phyloP scores from a whole-genome alignment of 1,284 basidiomycete genomes.

The Rhodotorula sp. region DNA sequence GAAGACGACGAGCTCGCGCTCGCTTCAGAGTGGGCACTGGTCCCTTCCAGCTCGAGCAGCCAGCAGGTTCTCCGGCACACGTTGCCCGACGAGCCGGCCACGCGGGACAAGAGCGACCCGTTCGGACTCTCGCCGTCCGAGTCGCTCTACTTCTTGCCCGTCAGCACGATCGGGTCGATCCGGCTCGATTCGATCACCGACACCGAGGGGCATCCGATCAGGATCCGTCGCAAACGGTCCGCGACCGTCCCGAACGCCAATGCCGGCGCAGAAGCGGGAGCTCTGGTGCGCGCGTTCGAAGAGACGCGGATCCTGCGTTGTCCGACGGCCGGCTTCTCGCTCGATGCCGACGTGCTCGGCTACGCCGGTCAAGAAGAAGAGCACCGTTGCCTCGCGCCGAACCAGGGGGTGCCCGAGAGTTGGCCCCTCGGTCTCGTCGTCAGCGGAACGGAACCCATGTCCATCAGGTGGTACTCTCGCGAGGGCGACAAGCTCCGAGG shows the following conservation, averaged over 20 bases:
- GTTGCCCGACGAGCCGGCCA: constrained; percentile 20
- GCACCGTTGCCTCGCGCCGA: constrained; percentile 25
- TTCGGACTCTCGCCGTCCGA: constrained; percentile 65
- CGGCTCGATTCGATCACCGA: constrained; percentile 72
- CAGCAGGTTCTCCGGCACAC: constrained; percentile 20
- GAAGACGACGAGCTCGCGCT: constrained; percentile 40
- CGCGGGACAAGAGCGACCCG: constrained; percentile 46
- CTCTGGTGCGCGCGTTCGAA: constrained; percentile 51
- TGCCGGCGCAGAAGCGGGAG: neutral
- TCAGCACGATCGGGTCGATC: constrained; percentile 69
- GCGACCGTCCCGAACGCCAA: neutral
- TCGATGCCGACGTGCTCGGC: constrained; percentile 26
- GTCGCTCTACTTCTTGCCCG: constrained; percentile 66
- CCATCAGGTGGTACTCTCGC: constrained; percentile 17
- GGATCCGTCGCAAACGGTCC: constrained; percentile 51
- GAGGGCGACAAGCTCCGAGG: constrained; percentile 14
- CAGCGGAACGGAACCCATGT: constrained; percentile 22
- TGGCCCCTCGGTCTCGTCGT: constrained; percentile 29
- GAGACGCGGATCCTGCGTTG: constrained; percentile 77
- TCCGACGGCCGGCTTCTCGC: constrained; percentile 66
- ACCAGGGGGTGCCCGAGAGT: constrained; percentile 3
- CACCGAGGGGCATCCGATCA: constrained; percentile 64
- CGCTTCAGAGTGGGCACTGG: constrained; percentile 50
- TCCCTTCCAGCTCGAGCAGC: constrained; percentile 40
- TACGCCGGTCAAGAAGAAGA: constrained; percentile 12